Evolutionary conservation across 257 asterid species (phyloP), one percentile per base, ranked within the genome.

Genomic region (Thymus mandschuricus): DNA sequence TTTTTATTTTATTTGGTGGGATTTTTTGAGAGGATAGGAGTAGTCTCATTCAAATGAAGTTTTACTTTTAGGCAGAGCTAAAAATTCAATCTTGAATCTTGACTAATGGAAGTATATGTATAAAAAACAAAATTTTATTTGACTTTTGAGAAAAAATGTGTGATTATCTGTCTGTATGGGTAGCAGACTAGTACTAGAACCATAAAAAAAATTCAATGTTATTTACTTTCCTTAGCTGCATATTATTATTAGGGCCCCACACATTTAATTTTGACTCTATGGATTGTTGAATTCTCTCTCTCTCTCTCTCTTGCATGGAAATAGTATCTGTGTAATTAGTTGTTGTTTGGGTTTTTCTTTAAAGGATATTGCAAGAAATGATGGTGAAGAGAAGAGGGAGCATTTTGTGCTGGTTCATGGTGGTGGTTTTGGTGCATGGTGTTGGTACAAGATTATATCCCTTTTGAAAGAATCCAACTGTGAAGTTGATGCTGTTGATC

Each of bases 371-470:
- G 56, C 59, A 52, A 58, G 41, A 46, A 71, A 46, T 69, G 82
- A 77, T 41, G 82, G 46, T 65, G 75, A 35, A 4, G 28, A 60
- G 66, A 81, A 78, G 8, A 55, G n/a, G 58, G 71, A 82, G 77
- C 89, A 86, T 74, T 84, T 80, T 82, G 86, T 86, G 34, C 81
- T 86, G 21, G 89, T 86, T 74, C 92, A 86, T 80, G 89, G 92
- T 10, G 92, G 89, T 73, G 92, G 92, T 8, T 86, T 84, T 68
- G 92, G 92, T 28, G 89, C 92, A 52, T 86, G 92, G 92, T 86
- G 92, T 78, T 86, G 92, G 92, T 86, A 86, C 85, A 86, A 86
- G 69, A 80, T 85, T 34, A 86, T 85, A 61, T 85, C 92, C 64
- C 86, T 84, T 13, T 68, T 86, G n/a, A 84, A 84, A 78, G 86